phyloP scores from a whole-genome alignment of 2,329 filamentous ascomycete species.

The Teratosphaeria nubilosa region DNA sequence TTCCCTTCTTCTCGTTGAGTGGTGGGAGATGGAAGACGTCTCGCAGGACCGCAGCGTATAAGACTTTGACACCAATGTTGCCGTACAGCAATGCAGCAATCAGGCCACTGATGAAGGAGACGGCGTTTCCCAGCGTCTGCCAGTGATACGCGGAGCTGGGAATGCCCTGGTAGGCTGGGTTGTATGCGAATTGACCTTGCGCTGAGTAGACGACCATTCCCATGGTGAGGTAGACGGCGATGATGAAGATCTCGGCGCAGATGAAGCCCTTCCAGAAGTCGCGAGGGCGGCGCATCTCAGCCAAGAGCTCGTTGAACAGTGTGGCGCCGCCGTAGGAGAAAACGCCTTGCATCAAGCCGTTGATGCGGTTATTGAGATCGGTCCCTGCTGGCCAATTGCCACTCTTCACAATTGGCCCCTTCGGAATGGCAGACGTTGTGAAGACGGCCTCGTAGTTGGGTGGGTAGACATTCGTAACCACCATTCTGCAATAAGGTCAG shows the following conservation, averaged over 20 bases:
- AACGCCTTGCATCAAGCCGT: constrained; percentile 11
- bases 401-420: constrained; percentile 5
- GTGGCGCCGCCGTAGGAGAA: constrained; percentile 44
- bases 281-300: constrained; percentile 40
- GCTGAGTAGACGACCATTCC: constrained; percentile 38
- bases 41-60: constrained; percentile 46
- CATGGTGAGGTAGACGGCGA: constrained; percentile 38
- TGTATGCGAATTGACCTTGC: constrained; percentile 39
- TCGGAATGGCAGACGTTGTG: constrained; percentile 6
- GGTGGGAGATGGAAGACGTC: constrained; percentile 43
- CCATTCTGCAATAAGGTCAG: constrained; percentile 31
- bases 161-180: constrained; percentile 33
- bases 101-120: constrained; percentile 30
- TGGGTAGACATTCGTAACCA: constrained; percentile 41
- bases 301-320: constrained; percentile 49
- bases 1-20: constrained; percentile 40
- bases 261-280: constrained; percentile 1
- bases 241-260: constrained; percentile 39
- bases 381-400: constrained; percentile 6
- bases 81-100: constrained; percentile 33
- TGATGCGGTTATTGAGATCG: constrained; percentile 13
- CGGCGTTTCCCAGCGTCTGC: constrained; percentile 32
- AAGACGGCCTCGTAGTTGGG: constrained; percentile 31
- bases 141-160: constrained; percentile 22
- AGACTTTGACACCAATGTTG: constrained; percentile 38